These are phyloP conservation scores for Metschnikowia colocasiae DNA, from an alignment of 805 yeast species.

Conservation along the genomic window DNA sequence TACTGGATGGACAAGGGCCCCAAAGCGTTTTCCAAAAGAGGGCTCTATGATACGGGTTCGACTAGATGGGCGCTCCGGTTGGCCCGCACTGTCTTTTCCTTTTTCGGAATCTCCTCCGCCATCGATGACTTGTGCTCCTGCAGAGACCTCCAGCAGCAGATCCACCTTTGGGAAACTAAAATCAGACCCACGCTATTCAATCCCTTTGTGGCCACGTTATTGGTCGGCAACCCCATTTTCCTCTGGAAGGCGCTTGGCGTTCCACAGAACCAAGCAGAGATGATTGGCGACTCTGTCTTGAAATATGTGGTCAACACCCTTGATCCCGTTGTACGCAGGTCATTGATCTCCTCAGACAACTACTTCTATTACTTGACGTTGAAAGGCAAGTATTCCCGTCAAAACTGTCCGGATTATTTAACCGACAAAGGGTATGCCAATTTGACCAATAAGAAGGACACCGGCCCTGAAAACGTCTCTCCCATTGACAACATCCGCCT, in stretches of 20 bases:
- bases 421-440: slow-evolving; percentile 54
- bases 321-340: slow-evolving; percentile 66
- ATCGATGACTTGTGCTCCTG: slow-evolving; percentile 57
- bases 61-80: slow-evolving; percentile 82
- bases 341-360: slow-evolving; percentile 65
- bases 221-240: slow-evolving; percentile 80
- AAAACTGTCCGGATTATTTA: slow-evolving; percentile 75
- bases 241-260: slow-evolving; percentile 90
- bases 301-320: slow-evolving; percentile 73
- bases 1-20: slow-evolving; percentile 70
- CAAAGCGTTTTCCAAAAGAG: slow-evolving; percentile 56
- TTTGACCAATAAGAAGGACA: slow-evolving; percentile 26
- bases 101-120: slow-evolving; percentile 49
- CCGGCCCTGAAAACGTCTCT: neutral
- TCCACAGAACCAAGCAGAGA: slow-evolving; percentile 76
- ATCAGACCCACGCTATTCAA: slow-evolving; percentile 70
- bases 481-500: slow-evolving; percentile 69
- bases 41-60: slow-evolving; percentile 77
- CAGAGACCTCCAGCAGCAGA: slow-evolving; percentile 59
- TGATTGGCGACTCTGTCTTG: slow-evolving; percentile 71
- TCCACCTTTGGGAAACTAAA: slow-evolving; percentile 55
- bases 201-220: slow-evolving; percentile 59
- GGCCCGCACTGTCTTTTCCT: slow-evolving; percentile 55
- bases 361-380: slow-evolving; percentile 73
- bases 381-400: slow-evolving; percentile 54